Percentiles rank a stretch among this genome's conserved stretches.
These are phyloP conservation scores for sweet orange (Citrus sinensis) DNA, from an alignment of 345 rosid species.

Conservation along the genomic window DVS_A1.0 CM039168.1:10688501-10689000, in stretches of 20 bases:
- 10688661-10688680: slow-evolving; percentile 71
- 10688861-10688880: slow-evolving; percentile 76
- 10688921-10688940: not conserved
- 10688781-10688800: slow-evolving; percentile 97
- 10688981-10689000: slow-evolving; percentile 27
- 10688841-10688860: slow-evolving; percentile 88
- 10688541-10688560: not conserved
- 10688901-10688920: slow-evolving; percentile 65
- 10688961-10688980: not conserved
- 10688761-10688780: slow-evolving; percentile 98
- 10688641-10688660: slow-evolving; percentile 94
- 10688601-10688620: slow-evolving; percentile 99
- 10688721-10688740: not conserved
- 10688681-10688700: slow-evolving; percentile 15
- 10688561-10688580: not conserved
- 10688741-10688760: slow-evolving; percentile 15
- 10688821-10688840: slow-evolving; percentile 90
- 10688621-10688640: slow-evolving; percentile 93
- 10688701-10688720: not conserved
- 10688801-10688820: slow-evolving; percentile 91
- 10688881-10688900: slow-evolving; percentile 64
- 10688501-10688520: not conserved
- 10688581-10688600: slow-evolving; percentile 79
- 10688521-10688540: not conserved
- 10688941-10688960: not conserved